These are phyloP conservation scores for Anthoceros angustus DNA, from an alignment of 225 moss, liverwort and hornwort species.

Conservation along the genomic window DNA sequence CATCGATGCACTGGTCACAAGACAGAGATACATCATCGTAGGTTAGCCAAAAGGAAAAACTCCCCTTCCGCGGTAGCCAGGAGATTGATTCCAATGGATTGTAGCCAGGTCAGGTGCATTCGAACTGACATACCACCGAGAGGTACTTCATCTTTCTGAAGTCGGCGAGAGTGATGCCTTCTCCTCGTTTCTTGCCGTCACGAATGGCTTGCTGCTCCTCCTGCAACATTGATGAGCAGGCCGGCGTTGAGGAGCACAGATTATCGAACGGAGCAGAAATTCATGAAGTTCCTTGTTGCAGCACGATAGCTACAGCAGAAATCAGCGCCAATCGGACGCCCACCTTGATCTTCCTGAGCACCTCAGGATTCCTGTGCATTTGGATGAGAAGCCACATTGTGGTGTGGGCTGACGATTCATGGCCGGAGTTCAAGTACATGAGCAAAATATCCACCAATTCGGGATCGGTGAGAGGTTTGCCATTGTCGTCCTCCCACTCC, in stretches of 20 bases:
- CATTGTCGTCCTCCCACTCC: slow-evolving; percentile 11
- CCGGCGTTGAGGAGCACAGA: background rate
- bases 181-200: slow-evolving; percentile 10
- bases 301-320: too few relatives aligned
- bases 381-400: slow-evolving; percentile 17
- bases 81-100: background rate
- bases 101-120: background rate
- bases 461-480: slow-evolving; percentile 7
- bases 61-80: background rate
- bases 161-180: slow-evolving; percentile 11
- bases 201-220: slow-evolving; percentile 12
- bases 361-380: slow-evolving; percentile 10
- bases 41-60: background rate
- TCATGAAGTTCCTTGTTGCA: background rate
- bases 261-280: background rate
- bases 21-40: background rate
- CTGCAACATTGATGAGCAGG: background rate
- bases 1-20: slow-evolving; percentile 9
- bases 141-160: slow-evolving; percentile 14
- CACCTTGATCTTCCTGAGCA: slow-evolving; percentile 10
- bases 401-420: slow-evolving; percentile 14
- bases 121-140: slow-evolving; percentile 3
- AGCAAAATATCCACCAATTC: slow-evolving; percentile 14
- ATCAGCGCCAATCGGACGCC: too few relatives aligned
- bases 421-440: slow-evolving; percentile 15